Base-by-base conservation (phyloP, 495 filamentous ascomycete genomes). In the Choiromyces venosus region DNA sequence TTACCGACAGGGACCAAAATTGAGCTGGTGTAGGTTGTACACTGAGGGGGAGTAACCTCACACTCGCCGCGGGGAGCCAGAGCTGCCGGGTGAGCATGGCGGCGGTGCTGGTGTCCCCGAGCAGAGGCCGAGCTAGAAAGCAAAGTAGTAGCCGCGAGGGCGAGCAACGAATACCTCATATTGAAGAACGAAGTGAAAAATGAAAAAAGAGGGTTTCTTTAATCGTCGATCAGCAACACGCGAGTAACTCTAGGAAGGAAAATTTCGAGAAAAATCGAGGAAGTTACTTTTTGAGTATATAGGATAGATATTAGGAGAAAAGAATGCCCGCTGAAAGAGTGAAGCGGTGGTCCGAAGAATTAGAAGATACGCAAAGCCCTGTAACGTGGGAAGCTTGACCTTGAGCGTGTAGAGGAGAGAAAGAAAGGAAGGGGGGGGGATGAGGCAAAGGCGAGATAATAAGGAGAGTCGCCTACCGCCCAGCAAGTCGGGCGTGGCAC, bases 261-360 rank as follows among this genome's bases (percentile, higher is more conserved):
- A 14, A 44, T 38, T 40, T 67, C 42, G 35, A 74, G 52, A 68
- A 79, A 56, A 72, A 40, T 70, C 29, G 70, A 78, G 46, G 42
- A 72, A 74, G 73, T 68, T 72, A 66, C 74, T 78, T 87, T 81
- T 81, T 82, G 78, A 74, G 74, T 82, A 79, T 80, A 74, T 78
- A 77, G 68, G 70, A 73, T 70, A 74, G 69, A 66, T 74, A 71
- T 78, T 78, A 77, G 83, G 82, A 75, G 80, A 84, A 93, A 93
- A 84, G 92, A 94, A 85, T 90, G 91, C 91, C 92, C 92, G 92
- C 92, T 94, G 86, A 96, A 96, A 81, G 92, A 96, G 91, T 94
- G 92, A 94, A 94, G 92, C 92, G 91, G 92, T 93, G 82, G 87
- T 89, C 84, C 80, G 84, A 84, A 70, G 66, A 75, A 71, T 70